Base-by-base conservation (phyloP, 2,329 filamentous ascomycete genomes). In the Diaporthe nobilis region DNA sequence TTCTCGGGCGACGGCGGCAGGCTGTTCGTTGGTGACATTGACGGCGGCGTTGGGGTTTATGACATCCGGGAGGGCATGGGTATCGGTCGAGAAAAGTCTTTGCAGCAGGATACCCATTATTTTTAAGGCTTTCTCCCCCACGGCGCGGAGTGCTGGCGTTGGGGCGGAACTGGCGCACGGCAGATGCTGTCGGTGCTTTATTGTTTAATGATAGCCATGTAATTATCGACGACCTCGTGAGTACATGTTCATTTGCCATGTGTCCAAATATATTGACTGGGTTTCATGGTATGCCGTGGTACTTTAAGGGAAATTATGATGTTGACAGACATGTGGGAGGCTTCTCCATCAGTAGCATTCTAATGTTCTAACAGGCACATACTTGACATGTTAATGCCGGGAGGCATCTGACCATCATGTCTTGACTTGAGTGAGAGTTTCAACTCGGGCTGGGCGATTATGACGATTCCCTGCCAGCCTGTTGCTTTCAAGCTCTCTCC, bases 1-100 rank as follows among this genome's bases (percentile, higher is more conserved):
- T 86, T 86, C 68, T 84, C 84, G 0, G 82, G 80, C 0, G 85
- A 86, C 51, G 81, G 83, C 22, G 81, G 82, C 34, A 82, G 81
- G 31, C 75, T 86, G 65, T 81, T 84, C 37, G 80, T 86, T 1
- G 85, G 83, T 0, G 83, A 84, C 70, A 51, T 71, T 3, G 80
- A 83, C 1, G 85, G 85, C 0, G 81, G 79, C 22, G 79, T 84
- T 39, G 81, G 82, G 4, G 80, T 85, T 5, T 86, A 84, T 77
- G 82, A 85, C 68, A 79, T 86, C 2, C 76, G 80, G 37, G 82
- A 84, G 61, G 77, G 73, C 22, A 72, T 72, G 37, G 74, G 74
- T 17, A 72, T 76, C 25, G 75, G 68, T 25, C 65, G 60, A 58
- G 42, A 53, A 73, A 51, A 53, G 44, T 73, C 44, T 51, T 63